phyloP scores from a whole-genome alignment of 495 filamentous ascomycete species.

The Podospora pseudopauciseta region DNA sequence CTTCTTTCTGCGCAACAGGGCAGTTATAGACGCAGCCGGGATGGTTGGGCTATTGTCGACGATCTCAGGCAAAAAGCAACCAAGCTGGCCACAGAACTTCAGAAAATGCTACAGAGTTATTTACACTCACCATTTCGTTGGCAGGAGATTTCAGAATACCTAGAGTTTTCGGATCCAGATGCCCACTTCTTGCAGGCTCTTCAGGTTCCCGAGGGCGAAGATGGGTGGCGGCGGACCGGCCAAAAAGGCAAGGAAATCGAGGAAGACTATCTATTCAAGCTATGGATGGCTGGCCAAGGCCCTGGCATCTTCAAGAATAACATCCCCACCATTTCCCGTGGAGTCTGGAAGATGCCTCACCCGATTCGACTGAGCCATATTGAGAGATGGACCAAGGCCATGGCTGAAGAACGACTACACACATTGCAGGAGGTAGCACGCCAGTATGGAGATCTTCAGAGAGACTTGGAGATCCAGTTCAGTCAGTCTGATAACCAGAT shows the following conservation, averaged over 20 bases:
- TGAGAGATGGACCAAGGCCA: slow-evolving; percentile 46
- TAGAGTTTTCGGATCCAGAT: slow-evolving; percentile 59
- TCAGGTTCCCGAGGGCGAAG: slow-evolving; percentile 37
- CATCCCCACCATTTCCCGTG: slow-evolving; percentile 21
- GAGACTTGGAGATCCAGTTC: slow-evolving; percentile 38
- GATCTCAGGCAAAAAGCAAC: slow-evolving; percentile 31
- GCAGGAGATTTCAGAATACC: slow-evolving; percentile 53
- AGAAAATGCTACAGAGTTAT: slow-evolving; percentile 17
- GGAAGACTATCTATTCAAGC: slow-evolving; percentile 51
- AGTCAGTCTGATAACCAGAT: slow-evolving; percentile 45
- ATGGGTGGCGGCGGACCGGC: slow-evolving; percentile 43
- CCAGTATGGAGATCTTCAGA: slow-evolving; percentile 44
- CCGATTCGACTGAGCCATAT: slow-evolving; percentile 35
- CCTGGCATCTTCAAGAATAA: slow-evolving; percentile 42
- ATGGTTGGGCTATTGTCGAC: slow-evolving; percentile 42
- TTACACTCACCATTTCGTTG: slow-evolving; percentile 8
- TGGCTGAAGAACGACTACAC: slow-evolving; percentile 49
- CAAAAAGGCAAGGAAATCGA: slow-evolving; percentile 44
- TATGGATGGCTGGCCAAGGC: slow-evolving; percentile 52
- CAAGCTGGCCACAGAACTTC: slow-evolving; percentile 16
- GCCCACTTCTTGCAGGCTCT: slow-evolving; percentile 56
- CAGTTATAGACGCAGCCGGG: slow-evolving; percentile 24
- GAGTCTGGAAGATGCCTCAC: slow-evolving; percentile 53
- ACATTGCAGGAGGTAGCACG: slow-evolving; percentile 36
- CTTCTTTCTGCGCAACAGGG: slow-evolving; percentile 45